Percentiles rank a stretch among this genome's conserved stretches.
phyloP scores from a whole-genome alignment of 2,329 filamentous ascomycete genomes.

The Ceratocystis variospora region DNA sequence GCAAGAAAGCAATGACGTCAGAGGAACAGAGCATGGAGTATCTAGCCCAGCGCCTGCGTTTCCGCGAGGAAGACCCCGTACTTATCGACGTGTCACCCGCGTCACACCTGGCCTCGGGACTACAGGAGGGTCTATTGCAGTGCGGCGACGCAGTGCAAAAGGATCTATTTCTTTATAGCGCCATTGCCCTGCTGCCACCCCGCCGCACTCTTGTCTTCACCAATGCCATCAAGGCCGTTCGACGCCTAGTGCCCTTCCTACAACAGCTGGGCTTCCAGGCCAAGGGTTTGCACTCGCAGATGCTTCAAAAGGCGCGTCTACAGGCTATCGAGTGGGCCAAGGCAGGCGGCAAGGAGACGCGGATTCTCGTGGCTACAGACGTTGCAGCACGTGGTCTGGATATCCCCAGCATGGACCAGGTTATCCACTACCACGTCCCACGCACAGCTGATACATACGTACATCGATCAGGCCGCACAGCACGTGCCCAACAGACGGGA shows the following conservation, averaged over 20 bases:
- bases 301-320: conserved; percentile 92
- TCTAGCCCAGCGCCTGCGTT: conserved; percentile 53
- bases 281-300: conserved; percentile 74
- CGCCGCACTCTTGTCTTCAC: conserved; percentile 80
- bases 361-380: conserved; percentile 81
- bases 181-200: conserved; percentile 69
- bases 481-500: conserved; percentile 64
- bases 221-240: conserved; percentile 87
- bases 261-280: conserved; percentile 67
- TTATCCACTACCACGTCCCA: conserved; percentile 91
- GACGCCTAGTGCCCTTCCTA: conserved; percentile 70
- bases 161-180: conserved; percentile 85
- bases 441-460: conserved; percentile 87
- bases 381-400: conserved; percentile 89
- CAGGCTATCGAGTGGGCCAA: conserved; percentile 84
- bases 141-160: conserved; percentile 80
- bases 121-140: conserved; percentile 84
- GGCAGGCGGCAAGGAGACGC: conserved; percentile 39
- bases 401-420: conserved; percentile 75
- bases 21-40: conserved; percentile 83
- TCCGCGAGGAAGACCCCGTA: conserved; percentile 68
- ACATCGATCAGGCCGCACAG: conserved; percentile 86
- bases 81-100: conserved; percentile 87
- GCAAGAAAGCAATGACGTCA: conserved; percentile 38
- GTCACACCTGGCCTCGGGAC: conserved; percentile 70